Evolutionary conservation across 768 basidiomycete genomes (phyloP), one percentile per base, ranked within the genome.

Genomic region (Agaricus blazei): DNA sequence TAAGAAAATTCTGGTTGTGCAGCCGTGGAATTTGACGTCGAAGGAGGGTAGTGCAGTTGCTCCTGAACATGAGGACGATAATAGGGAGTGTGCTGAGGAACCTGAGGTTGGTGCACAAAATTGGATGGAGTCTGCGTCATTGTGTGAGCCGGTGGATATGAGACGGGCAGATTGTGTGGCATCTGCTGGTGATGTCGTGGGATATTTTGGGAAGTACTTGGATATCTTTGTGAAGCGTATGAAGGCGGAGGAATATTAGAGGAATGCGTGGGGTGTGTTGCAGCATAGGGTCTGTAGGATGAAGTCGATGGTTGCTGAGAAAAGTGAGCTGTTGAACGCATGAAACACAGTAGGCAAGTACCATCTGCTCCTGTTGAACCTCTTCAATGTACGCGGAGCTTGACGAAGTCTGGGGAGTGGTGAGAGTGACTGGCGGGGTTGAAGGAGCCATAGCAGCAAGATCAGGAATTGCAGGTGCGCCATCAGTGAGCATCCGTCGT

Each of bases 361-460:
- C 54, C 34, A 68, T 53, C 26, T 59, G 44, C 3, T 63, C 62
- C 57, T 57, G 54, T 2, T 49, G 9, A 19, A 50, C 24, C 29
- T 56, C 54, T 12, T 56, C 54, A 15, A 56, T 56, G 34, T 56
- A 56, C 14, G 54, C 54, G 15, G 54, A 49, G 12, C 34, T 29
- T 31, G 47, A 40, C 28, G 40, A 27, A 12, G 48, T 23, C 27
- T 56, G 54, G 27, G 37, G 7, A 14, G 45, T 50, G 19, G 48
- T 37, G 15, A 48, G 24, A 9, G 41, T 9, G 38, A 48, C 43
- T 23, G 42, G 52, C n/a, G 44, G 36, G 4, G 8, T 15, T 23
- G 37, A 24, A 43, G 43, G 52, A 27, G 24, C 23, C 19, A 42
- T 14, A 29, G 46, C 9, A 11, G 7, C 31, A 24, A 34, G 19